phyloP scores from a whole-genome alignment of 2,329 filamentous ascomycete species.

The Phialemoniopsis sp. region DNA sequence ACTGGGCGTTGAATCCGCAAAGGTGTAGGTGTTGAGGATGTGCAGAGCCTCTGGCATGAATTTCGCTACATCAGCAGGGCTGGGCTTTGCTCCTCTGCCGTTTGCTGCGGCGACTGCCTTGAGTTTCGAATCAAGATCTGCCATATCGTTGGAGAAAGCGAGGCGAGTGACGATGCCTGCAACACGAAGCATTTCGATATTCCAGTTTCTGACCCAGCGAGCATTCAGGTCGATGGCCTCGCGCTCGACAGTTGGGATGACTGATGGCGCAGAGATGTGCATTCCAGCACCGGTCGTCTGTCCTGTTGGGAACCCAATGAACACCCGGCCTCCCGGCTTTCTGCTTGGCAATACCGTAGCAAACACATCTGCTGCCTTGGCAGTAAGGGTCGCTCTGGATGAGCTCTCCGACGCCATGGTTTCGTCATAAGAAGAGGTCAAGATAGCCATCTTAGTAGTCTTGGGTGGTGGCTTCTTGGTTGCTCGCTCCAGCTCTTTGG shows the following conservation, averaged over 20 bases:
- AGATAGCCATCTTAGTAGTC: constrained; percentile 75
- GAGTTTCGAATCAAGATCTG: constrained; percentile 62
- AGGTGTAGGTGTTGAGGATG: constrained; percentile 82
- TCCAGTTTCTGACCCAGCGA: constrained; percentile 92
- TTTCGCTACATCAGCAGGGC: constrained; percentile 58
- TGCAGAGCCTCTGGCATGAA: constrained; percentile 78
- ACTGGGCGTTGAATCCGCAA: constrained; percentile 85
- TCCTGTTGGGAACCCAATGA: constrained; percentile 96
- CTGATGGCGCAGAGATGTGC: constrained; percentile 91
- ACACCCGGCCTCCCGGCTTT: constrained; percentile 77
- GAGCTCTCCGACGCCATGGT: constrained; percentile 60
- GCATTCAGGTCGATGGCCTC: constrained; percentile 97
- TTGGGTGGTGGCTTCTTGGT: constrained; percentile 97
- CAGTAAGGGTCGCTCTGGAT: constrained; percentile 34
- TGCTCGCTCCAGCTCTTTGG: constrained; percentile 84
- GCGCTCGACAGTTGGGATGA: constrained; percentile 95
- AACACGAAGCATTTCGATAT: constrained; percentile 85
- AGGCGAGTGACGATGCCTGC: constrained; percentile 88
- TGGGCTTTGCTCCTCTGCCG: constrained; percentile 46
- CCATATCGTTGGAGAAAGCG: constrained; percentile 85
- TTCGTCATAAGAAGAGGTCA: constrained; percentile 90
- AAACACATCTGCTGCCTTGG: constrained; percentile 74
- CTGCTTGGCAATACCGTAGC: constrained; percentile 85
- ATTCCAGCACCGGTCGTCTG: constrained; percentile 93
- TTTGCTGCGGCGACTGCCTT: constrained; percentile 29